Evolutionary conservation across 805 yeast genomes (phyloP).

Genomic region (Starmera amethionina): DNA sequence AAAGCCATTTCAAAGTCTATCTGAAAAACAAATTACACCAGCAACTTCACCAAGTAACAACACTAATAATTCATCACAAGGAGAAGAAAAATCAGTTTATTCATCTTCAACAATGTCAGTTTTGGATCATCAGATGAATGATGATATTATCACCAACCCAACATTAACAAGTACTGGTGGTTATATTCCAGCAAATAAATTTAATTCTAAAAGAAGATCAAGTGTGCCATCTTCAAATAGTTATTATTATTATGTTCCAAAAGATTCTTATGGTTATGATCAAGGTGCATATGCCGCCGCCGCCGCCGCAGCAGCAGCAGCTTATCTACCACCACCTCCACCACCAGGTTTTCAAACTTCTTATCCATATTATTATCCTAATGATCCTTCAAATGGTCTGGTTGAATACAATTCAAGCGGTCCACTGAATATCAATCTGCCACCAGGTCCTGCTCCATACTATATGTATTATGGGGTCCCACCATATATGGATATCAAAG

Average conservation of each 20-base stretch:
- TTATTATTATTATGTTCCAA: conserved; percentile 21
- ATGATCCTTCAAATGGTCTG: conserved; percentile 6
- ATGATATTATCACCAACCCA: conserved; percentile 9
- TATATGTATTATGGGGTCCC: conserved; percentile 20
- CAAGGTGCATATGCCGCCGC: conserved; percentile 12
- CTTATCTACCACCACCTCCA: not conserved
- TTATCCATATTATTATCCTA: conserved; percentile 15
- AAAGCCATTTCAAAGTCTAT: conserved; percentile 1
- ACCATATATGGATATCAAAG: conserved; percentile 6
- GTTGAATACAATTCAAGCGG: conserved; percentile 10
- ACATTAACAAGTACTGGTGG: conserved; percentile 4
- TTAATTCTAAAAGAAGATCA: conserved; percentile 9
- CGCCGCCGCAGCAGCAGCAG: conserved; percentile 3
- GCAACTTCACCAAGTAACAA: conserved; percentile 19
- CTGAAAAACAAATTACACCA: conserved; percentile 11
- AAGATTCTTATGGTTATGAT: conserved; percentile 20
- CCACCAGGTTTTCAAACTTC: conserved; percentile 1
- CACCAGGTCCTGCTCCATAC: conserved; percentile 18
- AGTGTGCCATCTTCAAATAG: conserved; percentile 17
- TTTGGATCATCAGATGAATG: conserved; percentile 8
- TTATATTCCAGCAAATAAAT: conserved; percentile 5
- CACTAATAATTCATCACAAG: conserved; percentile 14
- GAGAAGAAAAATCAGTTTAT: conserved; percentile 15
- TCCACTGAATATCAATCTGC: conserved; percentile 1
- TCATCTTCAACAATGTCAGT: conserved; percentile 17